These are phyloP conservation scores for Phytophthora sp. DNA, from an alignment of 352 stramenopile genomes.

Conservation along the genomic window DNA sequence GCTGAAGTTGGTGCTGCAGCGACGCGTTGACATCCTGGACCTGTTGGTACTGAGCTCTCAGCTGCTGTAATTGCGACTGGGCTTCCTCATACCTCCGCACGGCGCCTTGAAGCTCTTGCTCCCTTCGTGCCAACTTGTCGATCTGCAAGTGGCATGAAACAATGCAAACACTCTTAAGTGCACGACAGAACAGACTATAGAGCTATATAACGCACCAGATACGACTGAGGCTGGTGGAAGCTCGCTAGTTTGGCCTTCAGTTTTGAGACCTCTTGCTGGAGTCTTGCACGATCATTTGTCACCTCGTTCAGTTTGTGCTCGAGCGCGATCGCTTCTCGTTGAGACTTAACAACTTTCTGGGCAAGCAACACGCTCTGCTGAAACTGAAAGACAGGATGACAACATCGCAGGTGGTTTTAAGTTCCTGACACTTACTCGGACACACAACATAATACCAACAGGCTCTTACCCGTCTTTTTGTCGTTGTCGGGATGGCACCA, in stretches of 20 bases:
- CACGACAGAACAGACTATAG: neutral
- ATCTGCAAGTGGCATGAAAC: slow-evolving; percentile 44
- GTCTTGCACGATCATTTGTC: slow-evolving; percentile 29
- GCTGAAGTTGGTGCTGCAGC: slow-evolving; percentile 71
- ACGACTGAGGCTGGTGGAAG: slow-evolving; percentile 77
- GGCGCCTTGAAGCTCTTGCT: slow-evolving; percentile 51
- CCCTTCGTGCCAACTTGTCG: slow-evolving; percentile 58
- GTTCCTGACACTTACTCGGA: neutral
- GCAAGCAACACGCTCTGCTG: slow-evolving; percentile 75
- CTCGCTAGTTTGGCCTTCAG: slow-evolving; percentile 49
- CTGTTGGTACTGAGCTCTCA: slow-evolving; percentile 52
- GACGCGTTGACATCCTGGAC: slow-evolving; percentile 47
- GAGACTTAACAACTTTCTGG: slow-evolving; percentile 71
- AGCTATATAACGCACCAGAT: slow-evolving; percentile 49
- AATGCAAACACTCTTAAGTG: neutral
- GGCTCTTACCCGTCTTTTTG: slow-evolving; percentile 59
- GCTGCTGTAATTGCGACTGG: slow-evolving; percentile 47
- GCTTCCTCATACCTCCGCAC: slow-evolving; percentile 30
- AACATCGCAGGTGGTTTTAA: neutral
- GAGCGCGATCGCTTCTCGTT: slow-evolving; percentile 55
- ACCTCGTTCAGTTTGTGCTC: slow-evolving; percentile 47
- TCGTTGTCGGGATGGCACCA: slow-evolving; percentile 65
- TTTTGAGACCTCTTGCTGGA: slow-evolving; percentile 40
- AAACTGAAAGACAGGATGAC: slow-evolving; percentile 47
- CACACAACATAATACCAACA: neutral